Base-by-base conservation (phyloP, 1,284 basidiomycete genomes). In the Golubevia pallescens region DNA sequence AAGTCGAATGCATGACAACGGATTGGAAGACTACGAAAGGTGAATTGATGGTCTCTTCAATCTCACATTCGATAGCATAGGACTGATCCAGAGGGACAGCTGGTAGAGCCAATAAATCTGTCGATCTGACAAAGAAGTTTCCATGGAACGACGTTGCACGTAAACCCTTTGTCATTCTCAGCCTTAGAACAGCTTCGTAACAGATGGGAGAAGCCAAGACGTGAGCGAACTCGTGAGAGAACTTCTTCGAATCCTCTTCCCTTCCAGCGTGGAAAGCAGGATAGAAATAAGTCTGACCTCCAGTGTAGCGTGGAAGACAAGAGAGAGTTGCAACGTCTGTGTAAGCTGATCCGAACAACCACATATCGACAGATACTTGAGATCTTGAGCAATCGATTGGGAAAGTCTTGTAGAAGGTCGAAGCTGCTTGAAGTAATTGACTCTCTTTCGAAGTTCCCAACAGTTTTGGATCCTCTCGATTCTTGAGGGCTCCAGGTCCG, bases 121-220 rank as follows among this genome's bases (percentile, higher is more conserved):
- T 80, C 16, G 81, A 84, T 34, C 83, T 81, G n/a, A 85, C 81
- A 61, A 85, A 85, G 66, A 85, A 85, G 79, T 85, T 85, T 60
- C 83, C 83, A 67, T 85, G 78, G 77, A 85, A 85, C 2, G 77
- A 76, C 8, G 71, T 72, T n/a, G 83, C 77, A 10, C 83, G 75
- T 56, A 85, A 70, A 21, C 83, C 83, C 56, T 81, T 82, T 66
- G 81, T 82, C 24, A 76, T 75, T 14, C 83, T 80, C 51, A 85
- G 65, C 58, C 83, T 80, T 60, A 85, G 67, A 52, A 85, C 81
- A 2, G 83, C 83, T 63, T 85, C 83, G 66, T 75, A 84, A 66
- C 76, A 75, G 65, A 85, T 80, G 14, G 83, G 83, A 57, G 73
- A 76, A 16, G 78, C 71, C 23, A 85, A 72, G 61, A 85, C 81